Percentiles rank a stretch among this genome's conserved stretches.
Conservation (phyloP, 78 protist species). For the Bigelowiella natans region DNA sequence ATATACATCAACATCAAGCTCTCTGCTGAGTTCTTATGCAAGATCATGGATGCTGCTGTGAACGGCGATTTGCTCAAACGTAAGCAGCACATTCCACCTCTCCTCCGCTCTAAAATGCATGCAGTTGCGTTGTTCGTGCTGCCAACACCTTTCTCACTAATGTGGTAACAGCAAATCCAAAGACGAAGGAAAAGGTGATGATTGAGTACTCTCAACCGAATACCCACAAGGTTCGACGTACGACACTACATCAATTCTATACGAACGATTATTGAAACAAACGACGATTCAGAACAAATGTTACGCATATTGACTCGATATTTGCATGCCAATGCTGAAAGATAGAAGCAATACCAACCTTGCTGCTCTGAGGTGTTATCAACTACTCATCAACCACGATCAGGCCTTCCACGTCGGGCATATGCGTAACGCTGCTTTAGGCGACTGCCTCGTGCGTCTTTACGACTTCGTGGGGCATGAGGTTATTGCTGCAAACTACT, state of each 20-base stretch:
- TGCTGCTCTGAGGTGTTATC: no score
- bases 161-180: background rate
- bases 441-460: conserved; percentile 28
- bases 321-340: no score
- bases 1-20: background rate
- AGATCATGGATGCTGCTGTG: background rate
- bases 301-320: no score
- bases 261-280: no score
- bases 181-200: conserved; percentile 24
- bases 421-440: conserved; percentile 31
- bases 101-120: no score
- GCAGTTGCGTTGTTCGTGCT: no score
- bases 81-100: background rate
- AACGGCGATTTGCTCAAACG: background rate
- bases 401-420: conserved; percentile 33
- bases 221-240: conserved; percentile 24
- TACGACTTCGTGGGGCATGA: conserved; percentile 13
- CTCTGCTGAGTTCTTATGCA: background rate
- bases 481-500: conserved; percentile 25
- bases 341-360: no score
- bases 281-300: no score
- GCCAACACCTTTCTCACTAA: no score
- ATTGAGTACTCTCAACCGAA: conserved; percentile 32
- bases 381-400: no score
- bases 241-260: no score